phyloP scores from a whole-genome alignment of 2,329 filamentous ascomycete species.

The Huntiella bhutanensis region DNA sequence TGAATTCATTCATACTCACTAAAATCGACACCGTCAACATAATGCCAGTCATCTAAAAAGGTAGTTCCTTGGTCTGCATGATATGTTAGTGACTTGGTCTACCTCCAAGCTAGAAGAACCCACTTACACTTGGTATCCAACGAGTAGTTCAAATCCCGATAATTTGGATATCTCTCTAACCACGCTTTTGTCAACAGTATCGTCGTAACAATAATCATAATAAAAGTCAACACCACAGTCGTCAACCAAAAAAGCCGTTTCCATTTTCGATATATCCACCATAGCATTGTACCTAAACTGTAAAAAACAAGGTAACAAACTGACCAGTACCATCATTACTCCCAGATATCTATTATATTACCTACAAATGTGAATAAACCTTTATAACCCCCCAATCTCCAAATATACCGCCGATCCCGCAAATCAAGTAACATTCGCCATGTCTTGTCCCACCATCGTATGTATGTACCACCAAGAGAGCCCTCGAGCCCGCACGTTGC shows the following conservation, averaged over 20 bases:
- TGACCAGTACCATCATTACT: too few relatives aligned
- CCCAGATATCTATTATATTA: too few relatives aligned
- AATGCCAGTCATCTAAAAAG: conserved; percentile 38
- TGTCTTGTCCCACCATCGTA: not conserved
- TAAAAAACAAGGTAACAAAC: too few relatives aligned
- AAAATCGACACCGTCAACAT: conserved; percentile 31
- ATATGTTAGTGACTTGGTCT: not conserved
- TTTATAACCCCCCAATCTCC: not conserved
- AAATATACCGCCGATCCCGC: not conserved
- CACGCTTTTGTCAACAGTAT: not conserved
- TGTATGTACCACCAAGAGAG: not conserved
- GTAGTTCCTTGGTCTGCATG: conserved; percentile 25
- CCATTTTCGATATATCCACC: too few relatives aligned
- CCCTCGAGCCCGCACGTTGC: not conserved
- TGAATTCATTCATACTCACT: conserved; percentile 16
- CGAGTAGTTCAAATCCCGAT: not conserved
- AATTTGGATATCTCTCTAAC: not conserved
- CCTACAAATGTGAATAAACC: not conserved
- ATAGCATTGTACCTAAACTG: too few relatives aligned
- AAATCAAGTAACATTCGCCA: not conserved
- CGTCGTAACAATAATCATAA: not conserved
- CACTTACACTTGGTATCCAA: not conserved
- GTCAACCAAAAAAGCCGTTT: too few relatives aligned
- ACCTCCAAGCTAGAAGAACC: not conserved
- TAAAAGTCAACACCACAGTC: not conserved